These are phyloP conservation scores for Kluyveromyces sp. DNA, from an alignment of 1,139 yeast genomes.

Conservation along the genomic window DNA sequence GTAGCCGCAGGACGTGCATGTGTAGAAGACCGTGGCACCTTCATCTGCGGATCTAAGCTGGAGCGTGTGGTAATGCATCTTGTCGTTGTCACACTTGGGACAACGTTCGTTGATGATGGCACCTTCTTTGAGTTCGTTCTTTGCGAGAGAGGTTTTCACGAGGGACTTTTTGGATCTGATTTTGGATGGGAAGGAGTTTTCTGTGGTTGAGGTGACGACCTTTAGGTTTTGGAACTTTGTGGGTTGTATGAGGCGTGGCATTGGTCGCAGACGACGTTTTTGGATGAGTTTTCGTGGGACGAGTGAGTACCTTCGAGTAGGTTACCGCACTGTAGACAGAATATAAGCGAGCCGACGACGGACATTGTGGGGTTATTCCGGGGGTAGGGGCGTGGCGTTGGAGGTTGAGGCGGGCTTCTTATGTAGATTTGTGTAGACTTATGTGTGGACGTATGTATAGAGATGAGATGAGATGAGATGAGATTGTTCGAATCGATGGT, in stretches of 20 bases:
- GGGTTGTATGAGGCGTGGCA: conserved; percentile 58
- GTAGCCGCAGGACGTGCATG: conserved; percentile 90
- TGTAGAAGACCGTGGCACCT: conserved; percentile 93
- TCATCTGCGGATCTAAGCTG: conserved; percentile 98
- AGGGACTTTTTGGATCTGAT: conserved; percentile 75
- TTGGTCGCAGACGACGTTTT: conserved; percentile 51
- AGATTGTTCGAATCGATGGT: too few species aligned
- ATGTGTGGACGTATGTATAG: too few species aligned
- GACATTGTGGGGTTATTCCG: conserved; percentile 46
- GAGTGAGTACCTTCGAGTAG: conserved; percentile 56
- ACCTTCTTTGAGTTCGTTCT: conserved; percentile 81
- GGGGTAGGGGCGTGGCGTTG: not conserved
- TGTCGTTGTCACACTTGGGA: conserved; percentile 96
- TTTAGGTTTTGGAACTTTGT: conserved; percentile 63
- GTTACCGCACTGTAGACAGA: conserved; percentile 91
- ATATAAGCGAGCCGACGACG: conserved; percentile 88
- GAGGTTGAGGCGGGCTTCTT: not conserved
- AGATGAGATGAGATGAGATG: too few species aligned
- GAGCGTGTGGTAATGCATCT: conserved; percentile 94
- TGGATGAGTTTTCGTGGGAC: conserved; percentile 33
- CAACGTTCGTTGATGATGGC: conserved; percentile 95
- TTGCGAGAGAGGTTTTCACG: conserved; percentile 75
- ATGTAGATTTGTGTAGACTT: too few species aligned
- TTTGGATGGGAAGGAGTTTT: conserved; percentile 86
- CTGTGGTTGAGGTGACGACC: conserved; percentile 77